Evolutionary conservation across 495 filamentous ascomycete species (phyloP).

Genomic region (Letharia lupina): DNA sequence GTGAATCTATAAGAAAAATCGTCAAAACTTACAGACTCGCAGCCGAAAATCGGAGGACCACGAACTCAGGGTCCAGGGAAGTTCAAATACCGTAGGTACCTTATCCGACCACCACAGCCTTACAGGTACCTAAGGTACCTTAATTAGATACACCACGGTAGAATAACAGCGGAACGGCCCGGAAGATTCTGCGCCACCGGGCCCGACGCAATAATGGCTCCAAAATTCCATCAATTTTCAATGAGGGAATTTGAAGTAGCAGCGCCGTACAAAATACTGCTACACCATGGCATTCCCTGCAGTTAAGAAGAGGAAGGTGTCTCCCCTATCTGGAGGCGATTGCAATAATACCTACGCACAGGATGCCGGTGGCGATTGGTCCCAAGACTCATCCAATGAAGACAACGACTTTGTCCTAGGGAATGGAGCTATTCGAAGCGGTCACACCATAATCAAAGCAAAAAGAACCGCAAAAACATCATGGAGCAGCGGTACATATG

Average conservation of each 20-base stretch:
- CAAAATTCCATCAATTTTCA: no score
- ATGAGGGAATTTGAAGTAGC: no score
- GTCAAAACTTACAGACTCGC: no score
- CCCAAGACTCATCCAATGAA: neutral
- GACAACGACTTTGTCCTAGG: neutral
- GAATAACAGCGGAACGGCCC: neutral
- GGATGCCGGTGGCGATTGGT: neutral
- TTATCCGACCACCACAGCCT: no score
- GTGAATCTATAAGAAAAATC: neutral
- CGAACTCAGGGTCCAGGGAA: no score
- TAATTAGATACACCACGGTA: no score
- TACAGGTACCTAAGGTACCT: no score
- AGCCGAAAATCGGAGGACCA: neutral
- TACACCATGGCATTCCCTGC: neutral
- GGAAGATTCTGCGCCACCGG: neutral
- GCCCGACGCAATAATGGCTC: neutral
- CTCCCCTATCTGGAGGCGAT: neutral
- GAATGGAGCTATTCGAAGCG: neutral
- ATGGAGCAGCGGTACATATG: constrained; percentile 33
- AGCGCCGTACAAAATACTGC: no score
- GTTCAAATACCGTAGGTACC: no score
- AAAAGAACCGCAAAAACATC: neutral
- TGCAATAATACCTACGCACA: neutral
- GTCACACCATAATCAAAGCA: neutral
- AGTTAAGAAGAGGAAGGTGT: constrained; percentile 5